Evolutionary conservation across 2,329 filamentous ascomycete genomes (phyloP), one percentile per base, ranked within the genome.

Genomic region (Chrysoporthe cubensis): DNA sequence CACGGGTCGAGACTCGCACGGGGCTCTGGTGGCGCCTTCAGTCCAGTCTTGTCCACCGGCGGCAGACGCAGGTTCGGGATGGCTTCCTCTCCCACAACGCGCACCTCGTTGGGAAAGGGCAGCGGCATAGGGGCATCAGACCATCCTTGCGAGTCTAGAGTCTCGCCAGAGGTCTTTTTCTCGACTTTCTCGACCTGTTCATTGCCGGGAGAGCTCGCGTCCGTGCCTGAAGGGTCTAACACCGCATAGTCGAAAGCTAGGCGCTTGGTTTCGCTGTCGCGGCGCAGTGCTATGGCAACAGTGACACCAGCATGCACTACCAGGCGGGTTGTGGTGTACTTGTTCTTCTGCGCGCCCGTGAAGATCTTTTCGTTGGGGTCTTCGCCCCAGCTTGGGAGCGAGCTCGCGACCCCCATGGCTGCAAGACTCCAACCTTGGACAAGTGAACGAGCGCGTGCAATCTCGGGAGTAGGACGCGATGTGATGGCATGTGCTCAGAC

Each of bases 311-410:
- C 44, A 18, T 46, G 44, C 44, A 2, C 44, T 18, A 46, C 44
- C 44, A 46, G 44, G 44, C 44, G 44, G 44, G 44, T 46, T 18
- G 44, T 11, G 18, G 18, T 18, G 18, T 46, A 46, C 44, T 46
- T 46, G 44, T 46, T 11, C 44, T 46, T 46, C 44, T 46, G 9
- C 11, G 44, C 44, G 18, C 44, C 44, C 44, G 44, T 46, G 44
- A 46, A 46, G 44, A 46, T 46, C 44, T 46, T 46, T 46, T 46
- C 44, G 44, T 46, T 46, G 44, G 44, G 44, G 44, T 46, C 44
- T 46, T 46, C 44, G 44, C 44, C 44, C 44, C 44, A 46, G 44
- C 44, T 46, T 11, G 3, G 44, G 44, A 46, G 18, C 18, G 44
- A 46, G 44, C 44, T 46, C 11, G 3, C 44, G 11, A 46, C 44